A percentile compares a stretch with the other conserved stretches of the same genome.
Conservation (phyloP, 306 rosid genomes). For the Quillaja saponaria region DNA sequence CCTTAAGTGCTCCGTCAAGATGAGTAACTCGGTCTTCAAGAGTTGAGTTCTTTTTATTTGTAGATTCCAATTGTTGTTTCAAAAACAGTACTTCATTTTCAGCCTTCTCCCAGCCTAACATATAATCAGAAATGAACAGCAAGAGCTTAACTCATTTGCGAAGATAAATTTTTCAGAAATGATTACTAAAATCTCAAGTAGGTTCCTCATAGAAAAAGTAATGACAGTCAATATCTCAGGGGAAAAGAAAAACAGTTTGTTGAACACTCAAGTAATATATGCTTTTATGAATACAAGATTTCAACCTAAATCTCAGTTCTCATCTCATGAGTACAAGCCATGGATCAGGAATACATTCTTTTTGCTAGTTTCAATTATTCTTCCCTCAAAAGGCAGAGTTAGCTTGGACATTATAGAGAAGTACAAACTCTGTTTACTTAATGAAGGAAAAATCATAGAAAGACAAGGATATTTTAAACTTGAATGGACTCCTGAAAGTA, state of each 20-base stretch:
- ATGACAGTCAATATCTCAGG: background rate
- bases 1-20: slow-evolving; percentile 85
- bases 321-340: background rate
- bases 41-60: slow-evolving; percentile 56
- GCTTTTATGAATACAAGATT: background rate
- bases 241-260: background rate
- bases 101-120: slow-evolving; percentile 86
- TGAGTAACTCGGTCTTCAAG: slow-evolving; percentile 76
- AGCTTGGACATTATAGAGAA: too few relatives aligned
- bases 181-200: too few relatives aligned
- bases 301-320: background rate
- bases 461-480: background rate
- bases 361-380: background rate
- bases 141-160: background rate
- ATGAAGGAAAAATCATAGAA: background rate
- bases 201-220: background rate
- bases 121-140: slow-evolving; percentile 17
- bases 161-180: too few relatives aligned
- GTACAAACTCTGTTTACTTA: background rate
- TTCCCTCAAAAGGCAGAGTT: too few relatives aligned
- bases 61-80: slow-evolving; percentile 63
- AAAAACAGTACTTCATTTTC: slow-evolving; percentile 57
- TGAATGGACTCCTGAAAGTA: background rate
- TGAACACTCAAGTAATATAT: background rate
- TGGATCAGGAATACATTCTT: background rate